Base-by-base conservation (phyloP, 2,329 filamentous ascomycete genomes). In the Fonsecaea multimorphosa region DNA sequence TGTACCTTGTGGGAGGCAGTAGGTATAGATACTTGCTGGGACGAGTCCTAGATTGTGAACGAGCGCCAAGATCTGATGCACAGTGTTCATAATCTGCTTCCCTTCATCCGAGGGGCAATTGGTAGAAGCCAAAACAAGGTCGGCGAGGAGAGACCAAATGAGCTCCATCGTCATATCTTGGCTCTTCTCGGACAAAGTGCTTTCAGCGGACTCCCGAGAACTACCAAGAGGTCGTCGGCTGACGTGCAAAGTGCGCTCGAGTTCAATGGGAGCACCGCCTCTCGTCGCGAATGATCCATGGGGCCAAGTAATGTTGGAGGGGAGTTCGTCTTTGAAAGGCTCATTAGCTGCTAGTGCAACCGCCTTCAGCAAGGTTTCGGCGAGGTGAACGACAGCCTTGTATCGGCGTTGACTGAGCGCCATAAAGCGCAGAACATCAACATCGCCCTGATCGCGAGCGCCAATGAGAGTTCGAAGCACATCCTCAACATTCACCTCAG, bases 1-100 rank as follows among this genome's bases (percentile, higher is more conserved):
- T 32, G 75, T 71, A 31, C 72, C 70, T 53, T 72, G 67, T 16
- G 73, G 73, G 53, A 68, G 61, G 9, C 70, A 67, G 64, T 78
- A 79, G 61, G 78, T 77, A 69, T 83, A 83, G 6, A 83, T 75
- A 38, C 73, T 73, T 54, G 79, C 74, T 9, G 81, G 79, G 3
- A 83, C 74, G 58, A 78, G 73, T 54, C 75, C 79, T 11, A 79
- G 72, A 70, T 81, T 79, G 63, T 83, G 81, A 53, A 83, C 70
- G 54, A 78, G 78, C 49, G 79, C 81, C 65, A 83, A 73, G 32
- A 79, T 75, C 31, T 76, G 79, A 67, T 78, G 77, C 7, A 83
- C 79, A 58, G 76, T 77, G 58, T 77, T 77, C 80, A 83, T 82
- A 46, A 78, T 76, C 12, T 73, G 44, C 52, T 76, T 75, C 6